Base-by-base conservation (phyloP, 306 rosid genomes). In the Trifolium subterraneum region DNA sequence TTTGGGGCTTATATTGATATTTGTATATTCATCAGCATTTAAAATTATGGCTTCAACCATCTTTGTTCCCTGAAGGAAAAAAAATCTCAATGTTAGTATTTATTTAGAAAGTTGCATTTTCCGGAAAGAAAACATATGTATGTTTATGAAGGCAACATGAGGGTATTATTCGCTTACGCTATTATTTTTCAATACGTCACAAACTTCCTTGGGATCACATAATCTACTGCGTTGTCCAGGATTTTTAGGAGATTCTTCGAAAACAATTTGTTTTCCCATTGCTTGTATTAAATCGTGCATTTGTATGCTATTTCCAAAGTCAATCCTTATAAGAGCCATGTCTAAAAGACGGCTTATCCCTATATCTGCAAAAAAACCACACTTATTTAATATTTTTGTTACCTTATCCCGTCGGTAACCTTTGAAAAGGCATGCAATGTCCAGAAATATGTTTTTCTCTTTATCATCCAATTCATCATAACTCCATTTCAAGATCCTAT, bases 221-320 rank as follows among this genome's bases (percentile, higher is more conserved):
- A 70, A 52, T 13, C 80, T 41, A 8, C 84, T 75, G 0, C 48
- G 48, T 4, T 23, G 16, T 29, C 56, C 73, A 0, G 73, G 56
- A 1, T 31, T 6, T 31, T 61, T 29, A 1, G 0, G 1, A 12
- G 69, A 80, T 68, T 80, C 76, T 74, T 68, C 16, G 3, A 38
- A 61, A 39, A 80, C 68, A 16, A 80, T 39, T 33, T 48, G 36
- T 18, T 15, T 13, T 13, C 82, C 86, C 75, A 76, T 62, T 23
- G 50, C 35, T 19, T 82, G 84, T 7, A 82, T 25, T 51, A 76
- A 10, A 7, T 76, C 84, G 33, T 80, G 84, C 78, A 73, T 73
- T 10, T 61, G 3, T 73, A 62, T 73, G n/a, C 25, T 1, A 35
- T 64, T 23, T 11, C 14, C 0, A 0, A 5, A 1, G 5, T 54